Evolutionary conservation across 164 flowering plant species (phyloP), one percentile per base, ranked within the genome.

Genomic region (Magnolia officinalis): DNA sequence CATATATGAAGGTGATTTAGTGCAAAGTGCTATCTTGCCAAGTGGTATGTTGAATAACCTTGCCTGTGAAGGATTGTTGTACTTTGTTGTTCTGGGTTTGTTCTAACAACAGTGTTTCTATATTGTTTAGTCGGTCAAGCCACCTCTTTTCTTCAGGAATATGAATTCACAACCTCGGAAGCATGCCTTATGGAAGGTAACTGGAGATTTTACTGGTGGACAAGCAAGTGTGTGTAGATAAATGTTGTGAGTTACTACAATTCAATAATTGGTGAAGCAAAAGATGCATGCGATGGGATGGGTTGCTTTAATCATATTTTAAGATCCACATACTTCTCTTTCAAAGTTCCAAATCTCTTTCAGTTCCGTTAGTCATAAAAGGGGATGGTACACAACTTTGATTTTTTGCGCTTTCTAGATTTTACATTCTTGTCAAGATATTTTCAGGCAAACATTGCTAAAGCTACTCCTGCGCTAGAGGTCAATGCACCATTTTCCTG

Each of bases 121-220:
- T 78, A 70, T 72, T 58, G 23, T 80, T 63, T 81, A 93, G 97
- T 84, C 91, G 72, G 86, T 90, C 75, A 87, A 92, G 75, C 93
- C 85, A 78, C 97, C 97, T 9, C 91, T 89, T 74, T 93, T 93
- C 87, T 93, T 87, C 80, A 82, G 89, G 82, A 96, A 93, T 82
- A 93, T 92, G 72, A 90, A 91, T 82, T 96, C 97, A 55, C 97
- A 93, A 78, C 97, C 97, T 5, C 84, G 96, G 83, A 93, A 93
- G 80, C 97, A 93, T 74, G 90, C 97, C 8, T 81, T 91, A 29
- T 93, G 97, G 97, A 94, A 91, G 81, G 91, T 96, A 14, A 87
- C 92, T 9, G 83, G 90, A 68, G 97, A 93, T 78, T 93, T 93
- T 77, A 93, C 97, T 29, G 86, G 85, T 78, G 96, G 94, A 4